A percentile compares a stretch with the other conserved stretches of the same genome.
Conservation (phyloP, 371 early-diverging fungal genomes). For the Mucor ambiguus region DNA sequence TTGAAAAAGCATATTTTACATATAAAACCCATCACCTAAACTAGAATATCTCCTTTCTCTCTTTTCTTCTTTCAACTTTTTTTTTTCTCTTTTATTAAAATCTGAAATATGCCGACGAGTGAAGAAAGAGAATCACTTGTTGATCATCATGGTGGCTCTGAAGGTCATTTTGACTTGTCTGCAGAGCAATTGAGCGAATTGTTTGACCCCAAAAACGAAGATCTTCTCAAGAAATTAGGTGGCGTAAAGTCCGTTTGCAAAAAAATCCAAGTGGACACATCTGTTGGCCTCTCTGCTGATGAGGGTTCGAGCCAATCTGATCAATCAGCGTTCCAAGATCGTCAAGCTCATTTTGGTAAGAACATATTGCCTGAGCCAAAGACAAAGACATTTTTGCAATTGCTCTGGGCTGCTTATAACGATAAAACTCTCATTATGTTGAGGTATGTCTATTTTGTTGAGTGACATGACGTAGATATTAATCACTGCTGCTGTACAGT, state of each 20-base stretch:
- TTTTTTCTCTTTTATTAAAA: constrained; percentile 14
- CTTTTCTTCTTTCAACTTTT: constrained; percentile 14
- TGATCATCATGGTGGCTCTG: constrained; percentile 7
- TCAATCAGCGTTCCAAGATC: constrained; percentile 57
- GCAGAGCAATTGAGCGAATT: constrained; percentile 54
- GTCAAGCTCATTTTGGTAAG: constrained; percentile 73
- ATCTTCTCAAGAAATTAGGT: constrained; percentile 66
- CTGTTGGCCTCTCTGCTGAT: constrained; percentile 65
- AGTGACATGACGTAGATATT: constrained; percentile 20
- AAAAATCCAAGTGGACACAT: constrained; percentile 66
- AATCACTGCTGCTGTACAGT: constrained; percentile 49
- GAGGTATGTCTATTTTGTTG: constrained; percentile 7
- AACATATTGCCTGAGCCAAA: constrained; percentile 69
- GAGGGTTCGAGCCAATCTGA: constrained; percentile 47
- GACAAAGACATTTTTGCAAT: constrained; percentile 59
- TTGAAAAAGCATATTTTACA: background rate
- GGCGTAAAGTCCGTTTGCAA: constrained; percentile 63
- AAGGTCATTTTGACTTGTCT: constrained; percentile 44
- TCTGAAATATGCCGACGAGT: constrained; percentile 16
- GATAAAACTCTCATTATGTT: constrained; percentile 67
- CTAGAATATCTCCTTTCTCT: background rate
- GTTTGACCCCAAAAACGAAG: constrained; percentile 74
- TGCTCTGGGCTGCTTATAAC: constrained; percentile 70
- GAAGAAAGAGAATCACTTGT: constrained; percentile 42
- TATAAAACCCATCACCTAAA: constrained; percentile 5